Base-by-base conservation (phyloP, 164 flowering plant species). In the Pachysandra terminalis region DNA sequence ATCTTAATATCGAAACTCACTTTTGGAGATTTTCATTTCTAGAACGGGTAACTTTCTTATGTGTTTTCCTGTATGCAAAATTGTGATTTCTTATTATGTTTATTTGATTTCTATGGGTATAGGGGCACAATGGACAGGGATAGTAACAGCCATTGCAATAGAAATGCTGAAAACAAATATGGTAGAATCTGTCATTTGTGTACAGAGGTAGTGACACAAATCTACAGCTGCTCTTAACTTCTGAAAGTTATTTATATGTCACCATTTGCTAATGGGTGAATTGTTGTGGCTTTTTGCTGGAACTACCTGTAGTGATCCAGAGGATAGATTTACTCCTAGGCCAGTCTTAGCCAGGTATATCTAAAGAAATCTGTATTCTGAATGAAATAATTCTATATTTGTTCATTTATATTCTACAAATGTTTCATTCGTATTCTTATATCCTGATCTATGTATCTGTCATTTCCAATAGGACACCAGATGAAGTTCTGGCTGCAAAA, bases 121-220 rank as follows among this genome's bases (percentile, higher is more conserved):
- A 93, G 98, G 98, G 52, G 98, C 98, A 65, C 98, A 94, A 71
- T 94, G 98, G 98, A 94, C 98, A 7, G 98, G 98, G 35, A 90
- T 94, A 76, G 91, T 94, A 19, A 94, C 98, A 68, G 87, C 95
- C 23, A 94, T 94, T 74, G 98, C 98, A 12, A 79, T 94, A 49
- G 95, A 94, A 77, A 94, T 91, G 98, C 85, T 94, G 28, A 91
- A 88, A 83, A 68, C 96, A 63, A 88, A 87, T 75, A 79, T 90
- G 86, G 97, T 91, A 24, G 97, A 94, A 68, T 95, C 98, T 75
- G 98, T 94, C 37, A 72, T 94, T 68, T 94, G 98, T 76, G 97
- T 94, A 19, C 97, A 94, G 80, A 94, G 98, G 98, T 94, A 79
- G 22, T 63, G 41, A 51, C n/a, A 15, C 23, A 63, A 57, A 40